Conservation (phyloP, 352 stramenopile genomes). For the Phytophthora capsici region DNA sequence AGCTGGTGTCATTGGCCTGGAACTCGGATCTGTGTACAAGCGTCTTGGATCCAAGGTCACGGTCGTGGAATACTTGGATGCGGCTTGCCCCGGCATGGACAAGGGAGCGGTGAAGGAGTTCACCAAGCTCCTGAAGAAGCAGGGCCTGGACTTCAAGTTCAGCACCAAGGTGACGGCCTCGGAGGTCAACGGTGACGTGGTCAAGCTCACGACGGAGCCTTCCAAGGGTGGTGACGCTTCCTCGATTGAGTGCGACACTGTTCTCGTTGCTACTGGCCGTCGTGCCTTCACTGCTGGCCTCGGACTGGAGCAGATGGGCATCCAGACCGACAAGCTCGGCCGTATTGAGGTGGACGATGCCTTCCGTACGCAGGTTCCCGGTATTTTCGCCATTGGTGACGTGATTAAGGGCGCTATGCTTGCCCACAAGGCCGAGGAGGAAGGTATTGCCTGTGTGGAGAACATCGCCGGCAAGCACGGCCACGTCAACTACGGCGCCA, state of each 20-base stretch:
- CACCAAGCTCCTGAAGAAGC: slow-evolving; percentile 98
- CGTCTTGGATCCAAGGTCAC: slow-evolving; percentile 95
- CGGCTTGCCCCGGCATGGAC: slow-evolving; percentile 94
- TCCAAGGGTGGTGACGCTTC: slow-evolving; percentile 56
- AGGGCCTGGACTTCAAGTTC: slow-evolving; percentile 98
- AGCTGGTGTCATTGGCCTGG: slow-evolving; percentile 98
- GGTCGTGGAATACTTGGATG: slow-evolving; percentile 98
- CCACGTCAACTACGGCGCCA: slow-evolving; percentile 99
- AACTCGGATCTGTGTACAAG: slow-evolving; percentile 99
- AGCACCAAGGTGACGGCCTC: slow-evolving; percentile 97
- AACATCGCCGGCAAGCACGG: slow-evolving; percentile 97
- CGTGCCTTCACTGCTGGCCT: slow-evolving; percentile 96
- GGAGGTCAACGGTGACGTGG: slow-evolving; percentile 91
- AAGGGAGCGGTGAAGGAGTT: slow-evolving; percentile 97
- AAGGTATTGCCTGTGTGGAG: slow-evolving; percentile 98
- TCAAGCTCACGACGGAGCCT: slow-evolving; percentile 97
- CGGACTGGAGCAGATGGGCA: slow-evolving; percentile 97
- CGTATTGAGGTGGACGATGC: slow-evolving; percentile 97
- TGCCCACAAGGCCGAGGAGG: slow-evolving; percentile 99
- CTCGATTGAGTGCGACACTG: slow-evolving; percentile 81
- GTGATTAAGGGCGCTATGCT: slow-evolving; percentile 99
- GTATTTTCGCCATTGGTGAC: slow-evolving; percentile 98
- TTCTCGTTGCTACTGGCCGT: slow-evolving; percentile 91
- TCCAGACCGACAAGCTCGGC: slow-evolving; percentile 97
- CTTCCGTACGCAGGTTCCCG: slow-evolving; percentile 95